Evolutionary conservation across 2,329 filamentous ascomycete genomes (phyloP).

Genomic region (Colletotrichum musae): DNA sequence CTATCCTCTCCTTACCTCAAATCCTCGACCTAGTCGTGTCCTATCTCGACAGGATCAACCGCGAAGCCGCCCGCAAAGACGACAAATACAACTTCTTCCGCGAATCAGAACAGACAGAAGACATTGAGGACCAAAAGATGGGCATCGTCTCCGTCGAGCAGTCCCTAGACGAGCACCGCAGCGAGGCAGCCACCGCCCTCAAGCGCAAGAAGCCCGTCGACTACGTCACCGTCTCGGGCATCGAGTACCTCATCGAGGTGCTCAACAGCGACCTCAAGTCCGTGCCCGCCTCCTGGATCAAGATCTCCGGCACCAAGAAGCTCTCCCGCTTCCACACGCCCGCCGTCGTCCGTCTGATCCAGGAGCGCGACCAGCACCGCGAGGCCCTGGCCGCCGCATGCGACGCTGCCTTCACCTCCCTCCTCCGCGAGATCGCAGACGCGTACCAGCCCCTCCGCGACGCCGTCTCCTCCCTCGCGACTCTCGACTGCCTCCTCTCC

Average conservation of each 20-base stretch:
- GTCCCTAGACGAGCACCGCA: constrained; percentile 84
- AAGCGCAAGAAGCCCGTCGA: constrained; percentile 78
- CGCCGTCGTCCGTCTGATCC: constrained; percentile 85
- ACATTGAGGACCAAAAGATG: constrained; percentile 89
- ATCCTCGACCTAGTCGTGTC: constrained; percentile 81
- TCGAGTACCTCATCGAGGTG: constrained; percentile 96
- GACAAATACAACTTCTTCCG: constrained; percentile 97
- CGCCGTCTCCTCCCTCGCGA: constrained; percentile 86
- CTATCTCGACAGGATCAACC: constrained; percentile 88
- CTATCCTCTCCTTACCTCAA: constrained; percentile 81
- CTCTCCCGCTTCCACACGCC: constrained; percentile 95
- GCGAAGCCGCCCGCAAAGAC: constrained; percentile 84
- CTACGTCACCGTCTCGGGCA: constrained; percentile 88
- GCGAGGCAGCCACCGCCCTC: constrained; percentile 79
- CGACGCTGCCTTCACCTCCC: constrained; percentile 81
- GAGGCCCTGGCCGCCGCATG: constrained; percentile 94
- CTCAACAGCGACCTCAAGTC: constrained; percentile 85
- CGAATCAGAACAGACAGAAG: constrained; percentile 88
- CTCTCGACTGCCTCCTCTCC: constrained; percentile 90
- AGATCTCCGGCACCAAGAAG: constrained; percentile 95
- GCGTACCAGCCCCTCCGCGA: constrained; percentile 89
- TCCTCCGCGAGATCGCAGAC: constrained; percentile 83
- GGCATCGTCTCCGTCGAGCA: constrained; percentile 94
- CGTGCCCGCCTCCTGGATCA: constrained; percentile 94
- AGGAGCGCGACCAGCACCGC: constrained; percentile 93